Evolutionary conservation across 768 basidiomycete genomes (phyloP), one percentile per base, ranked within the genome.

Genomic region (Trametes cingulata): DNA sequence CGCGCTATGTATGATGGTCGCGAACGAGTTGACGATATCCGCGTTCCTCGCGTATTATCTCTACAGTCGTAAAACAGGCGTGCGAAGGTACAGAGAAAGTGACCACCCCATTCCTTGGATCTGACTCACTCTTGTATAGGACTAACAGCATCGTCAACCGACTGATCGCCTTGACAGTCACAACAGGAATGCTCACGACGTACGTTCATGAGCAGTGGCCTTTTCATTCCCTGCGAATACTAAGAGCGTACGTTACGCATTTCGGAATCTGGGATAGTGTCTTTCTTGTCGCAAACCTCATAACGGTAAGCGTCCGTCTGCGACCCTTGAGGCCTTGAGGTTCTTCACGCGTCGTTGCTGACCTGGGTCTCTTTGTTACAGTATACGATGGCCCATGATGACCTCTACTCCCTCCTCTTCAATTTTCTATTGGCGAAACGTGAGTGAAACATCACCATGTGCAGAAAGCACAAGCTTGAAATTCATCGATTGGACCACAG

Each of bases 341-440:
- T 13, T 22, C 10, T 3, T 39, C 19, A 3, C 1, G 20, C 10
- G 19, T 8, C 14, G 10, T 9, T 15, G 10, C 37, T 37, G 10
- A 37, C 8, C 13, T 9, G 15, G 20, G 3, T 20, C 15, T 17
- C 20, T 1, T 10, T 1, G 15, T 25, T 6, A 17, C 43, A 56
- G 54, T 56, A 56, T 24, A 27, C 47, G 1, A 25, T 45, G 1
- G 43, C 22, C 1, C 45, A 20, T 13, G 24, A 47, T 17, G n/a
- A 47, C 4, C 36, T 56, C 45, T 56, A 56, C 36, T 45, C 47
- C 8, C 45, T 56, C 15, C 47, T 46, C 54, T 56, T 56, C 46
- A 56, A 56, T 45, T 56, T 56, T 35, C 37, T 56, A 35, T 24
- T 56, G 3, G 54, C 35, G 3, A 56, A 56, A n/a, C 45, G 54